These are phyloP conservation scores for Phytophthora ohioensis DNA, from an alignment of 352 stramenopile genomes.

Conservation along the genomic window DNA sequence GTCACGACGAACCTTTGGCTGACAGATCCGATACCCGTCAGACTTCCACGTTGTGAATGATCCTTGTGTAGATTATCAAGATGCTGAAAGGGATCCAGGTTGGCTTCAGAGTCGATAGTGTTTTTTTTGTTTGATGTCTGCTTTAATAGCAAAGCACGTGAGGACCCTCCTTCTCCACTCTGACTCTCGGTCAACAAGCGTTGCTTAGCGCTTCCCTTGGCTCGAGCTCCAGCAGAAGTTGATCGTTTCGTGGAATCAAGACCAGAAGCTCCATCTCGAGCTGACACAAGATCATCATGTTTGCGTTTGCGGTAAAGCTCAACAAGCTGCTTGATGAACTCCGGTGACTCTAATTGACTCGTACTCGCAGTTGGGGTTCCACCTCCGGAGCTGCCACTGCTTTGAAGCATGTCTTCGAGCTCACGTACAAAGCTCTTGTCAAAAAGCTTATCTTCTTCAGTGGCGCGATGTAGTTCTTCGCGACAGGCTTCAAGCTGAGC, in stretches of 20 bases:
- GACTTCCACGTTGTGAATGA: constrained; percentile 11
- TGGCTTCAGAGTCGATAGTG: constrained; percentile 46
- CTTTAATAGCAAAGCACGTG: constrained; percentile 42
- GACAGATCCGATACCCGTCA: constrained; percentile 3
- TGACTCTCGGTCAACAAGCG: constrained; percentile 52
- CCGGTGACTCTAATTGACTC: constrained; percentile 46
- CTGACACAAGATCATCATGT: constrained; percentile 48
- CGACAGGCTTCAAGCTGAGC: constrained; percentile 59
- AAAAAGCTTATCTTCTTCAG: constrained; percentile 74
- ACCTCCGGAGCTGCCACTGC: constrained; percentile 12
- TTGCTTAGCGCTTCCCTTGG: constrained; percentile 53
- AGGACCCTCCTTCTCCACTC: constrained; percentile 41
- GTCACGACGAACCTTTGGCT: constrained; percentile 47
- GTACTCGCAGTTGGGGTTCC: constrained; percentile 33
- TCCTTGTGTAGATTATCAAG: constrained; percentile 53
- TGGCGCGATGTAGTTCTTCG: constrained; percentile 71
- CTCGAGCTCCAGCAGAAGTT: constrained; percentile 20
- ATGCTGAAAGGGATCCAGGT: constrained; percentile 79
- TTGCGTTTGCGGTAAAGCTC: constrained; percentile 85
- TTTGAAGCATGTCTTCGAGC: constrained; percentile 75
- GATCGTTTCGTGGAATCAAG: constrained; percentile 26
- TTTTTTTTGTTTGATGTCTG: constrained; percentile 31
- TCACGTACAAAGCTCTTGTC: constrained; percentile 74
- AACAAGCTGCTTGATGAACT: constrained; percentile 75
- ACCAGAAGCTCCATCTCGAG: constrained; percentile 15